Base-by-base conservation (phyloP, 2,329 filamentous ascomycete genomes). In the Exophiala aquamarina region DNA sequence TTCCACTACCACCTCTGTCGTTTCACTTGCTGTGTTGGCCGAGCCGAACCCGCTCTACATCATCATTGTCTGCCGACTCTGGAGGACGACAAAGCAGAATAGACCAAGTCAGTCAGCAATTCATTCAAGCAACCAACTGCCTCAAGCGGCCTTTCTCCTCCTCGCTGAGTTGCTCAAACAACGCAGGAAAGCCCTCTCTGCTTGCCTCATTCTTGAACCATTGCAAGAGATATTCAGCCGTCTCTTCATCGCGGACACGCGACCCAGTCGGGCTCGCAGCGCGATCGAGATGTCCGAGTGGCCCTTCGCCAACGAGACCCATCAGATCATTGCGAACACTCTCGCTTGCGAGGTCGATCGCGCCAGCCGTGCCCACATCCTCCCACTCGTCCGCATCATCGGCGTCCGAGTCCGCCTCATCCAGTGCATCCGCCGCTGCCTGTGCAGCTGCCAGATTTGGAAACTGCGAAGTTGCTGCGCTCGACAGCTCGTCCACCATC, bases 341-440 rank as follows among this genome's bases (percentile, higher is more conserved):
- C 3, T 78, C 83, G 10, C 86, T 72, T 33, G 82, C 83, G n/a
- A 96, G 78, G 65, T 95, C 90, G 10, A 95, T 70, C 2, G 50
- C 53, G 2, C 54, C 55, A 2, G 80, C 80, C 51, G 87, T 82
- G 1, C 83, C 80, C 35, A 95, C 82, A 60, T 96, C 92, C 67
- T 97, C 92, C 88, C 92, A 95, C 20, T 86, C 86, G 48, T 87
- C 89, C 47, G 89, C 87, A 8, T 87, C 83, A 18, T 85, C 83
- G 35, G 44, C 55, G 21, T 82, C 76, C 9, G 75, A 76, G 44
- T 70, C 56, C 56, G 61, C 69, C 73, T 78, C 75, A 4, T 79
- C 76, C 2, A 79, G 74, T 0, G 81, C 81, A 0, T 81, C 78
- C 0, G 82, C 84, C 0, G 81, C 80, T 2, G 72, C 73, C 3